phyloP scores from a whole-genome alignment of 208 protist genomes.

The Vickermania ingenoplastis region DNA sequence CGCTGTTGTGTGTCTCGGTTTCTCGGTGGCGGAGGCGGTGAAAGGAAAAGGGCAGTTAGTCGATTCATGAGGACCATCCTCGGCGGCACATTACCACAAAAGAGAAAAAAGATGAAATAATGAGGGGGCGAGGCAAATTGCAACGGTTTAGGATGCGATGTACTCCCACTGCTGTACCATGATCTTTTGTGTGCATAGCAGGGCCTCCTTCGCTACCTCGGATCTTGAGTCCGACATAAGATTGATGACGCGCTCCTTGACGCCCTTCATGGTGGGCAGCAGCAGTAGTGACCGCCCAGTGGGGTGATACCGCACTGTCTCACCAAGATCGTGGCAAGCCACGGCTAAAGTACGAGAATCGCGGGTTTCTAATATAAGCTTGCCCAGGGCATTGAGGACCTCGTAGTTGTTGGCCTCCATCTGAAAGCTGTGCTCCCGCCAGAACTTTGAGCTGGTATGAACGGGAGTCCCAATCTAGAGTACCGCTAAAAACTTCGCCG shows the following conservation, averaged over 20 bases:
- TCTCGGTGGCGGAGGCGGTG: no score
- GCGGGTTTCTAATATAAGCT: constrained; percentile 57
- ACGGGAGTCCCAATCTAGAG: constrained; percentile 85
- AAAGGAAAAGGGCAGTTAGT: no score
- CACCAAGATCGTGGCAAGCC: constrained; percentile 89
- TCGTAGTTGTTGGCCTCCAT: constrained; percentile 85
- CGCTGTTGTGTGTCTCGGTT: no score
- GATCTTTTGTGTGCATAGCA: constrained; percentile 89
- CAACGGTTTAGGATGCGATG: constrained; percentile 52
- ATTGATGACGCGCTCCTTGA: constrained; percentile 77
- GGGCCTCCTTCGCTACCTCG: constrained; percentile 82
- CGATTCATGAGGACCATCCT: no score
- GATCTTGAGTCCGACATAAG: constrained; percentile 77
- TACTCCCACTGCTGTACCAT: constrained; percentile 92
- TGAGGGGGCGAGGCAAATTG: no score
- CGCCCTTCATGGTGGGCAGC: constrained; percentile 50
- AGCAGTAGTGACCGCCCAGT: constrained; percentile 70
- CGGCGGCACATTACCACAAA: no score
- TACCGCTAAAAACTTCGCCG: constrained; percentile 82
- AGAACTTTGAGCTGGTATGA: constrained; percentile 91
- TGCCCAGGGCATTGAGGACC: constrained; percentile 78
- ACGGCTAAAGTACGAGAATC: constrained; percentile 69
- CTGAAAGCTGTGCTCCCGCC: constrained; percentile 86
- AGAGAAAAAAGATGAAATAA: no score
- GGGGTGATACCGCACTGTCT: constrained; percentile 88